phyloP scores from a whole-genome alignment of 164 flowering plant genomes.

The Akebia trifoliata region DNA sequence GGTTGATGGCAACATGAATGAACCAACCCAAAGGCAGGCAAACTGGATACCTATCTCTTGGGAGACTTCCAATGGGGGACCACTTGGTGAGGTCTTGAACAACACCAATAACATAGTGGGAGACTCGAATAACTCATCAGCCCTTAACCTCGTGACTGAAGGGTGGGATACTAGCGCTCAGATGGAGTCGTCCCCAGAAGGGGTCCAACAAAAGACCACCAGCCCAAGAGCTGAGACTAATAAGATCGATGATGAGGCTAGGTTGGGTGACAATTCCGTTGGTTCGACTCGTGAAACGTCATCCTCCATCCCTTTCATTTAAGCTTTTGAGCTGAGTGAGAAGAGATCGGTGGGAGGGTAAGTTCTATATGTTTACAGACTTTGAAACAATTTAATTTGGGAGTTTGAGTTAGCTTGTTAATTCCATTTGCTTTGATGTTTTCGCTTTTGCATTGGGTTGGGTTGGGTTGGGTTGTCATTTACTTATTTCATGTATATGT shows the following conservation, averaged over 20 bases:
- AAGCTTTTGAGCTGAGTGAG: constrained; percentile 3
- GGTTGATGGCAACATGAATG: constrained; percentile 31
- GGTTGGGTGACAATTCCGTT: constrained; percentile 32
- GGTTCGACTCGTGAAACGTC: constrained; percentile 32
- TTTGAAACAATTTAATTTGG: constrained; percentile 2
- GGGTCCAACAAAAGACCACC: constrained; percentile 69
- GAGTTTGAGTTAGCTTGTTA: constrained; percentile 1
- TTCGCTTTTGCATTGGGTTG: not conserved
- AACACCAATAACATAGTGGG: constrained; percentile 26
- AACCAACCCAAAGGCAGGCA: constrained; percentile 33
- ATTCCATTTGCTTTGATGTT: constrained; percentile 9
- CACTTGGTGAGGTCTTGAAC: constrained; percentile 78
- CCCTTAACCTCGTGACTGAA: constrained; percentile 55
- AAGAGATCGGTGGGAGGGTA: constrained; percentile 1
- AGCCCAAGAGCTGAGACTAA: constrained; percentile 60
- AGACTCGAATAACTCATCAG: constrained; percentile 33
- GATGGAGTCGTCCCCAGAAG: constrained; percentile 69
- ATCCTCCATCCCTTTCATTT: constrained; percentile 33
- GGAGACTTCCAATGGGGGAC: constrained; percentile 79
- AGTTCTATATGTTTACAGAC: not conserved
- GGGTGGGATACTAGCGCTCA: constrained; percentile 57
- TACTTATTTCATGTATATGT: not conserved
- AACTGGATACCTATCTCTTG: constrained; percentile 63
- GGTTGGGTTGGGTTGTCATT: not conserved
- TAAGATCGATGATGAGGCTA: constrained; percentile 26